Base-by-base conservation (phyloP, 2,329 filamentous ascomycete species). In the Coniochaeta sp. region DNA sequence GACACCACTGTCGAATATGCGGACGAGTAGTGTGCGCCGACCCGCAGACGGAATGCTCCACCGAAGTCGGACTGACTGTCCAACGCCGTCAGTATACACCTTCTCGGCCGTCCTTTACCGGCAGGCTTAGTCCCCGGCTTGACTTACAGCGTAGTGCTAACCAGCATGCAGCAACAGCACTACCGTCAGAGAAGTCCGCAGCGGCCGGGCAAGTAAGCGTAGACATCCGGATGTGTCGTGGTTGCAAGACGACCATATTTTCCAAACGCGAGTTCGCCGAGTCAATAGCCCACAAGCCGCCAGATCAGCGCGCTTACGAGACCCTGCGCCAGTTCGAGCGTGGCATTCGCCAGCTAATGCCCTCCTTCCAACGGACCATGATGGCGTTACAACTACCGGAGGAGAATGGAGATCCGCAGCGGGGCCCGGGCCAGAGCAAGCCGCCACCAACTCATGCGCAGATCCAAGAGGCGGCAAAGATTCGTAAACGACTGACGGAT, bases 1-100 rank as follows among this genome's bases (percentile, higher is more conserved):
- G 95, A 65, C 95, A 98, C 72, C 95, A 99, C 73, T 99, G 95
- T 74, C 85, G 95, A 59, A 88, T 96, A 74, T 99, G 95, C 68
- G 95, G 95, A 3, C 85, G 89, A 50, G 92, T 99, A 0, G 91
- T 99, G 0, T 99, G 95, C 70, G 91, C 91, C 14, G 95, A 99
- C 73, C 84, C 84, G 0, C 82, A 85, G 60, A 99, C 95, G 0
- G 86, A 75, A 3, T 99, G 95, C 73, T 99, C 95, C 0, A 85
- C 80, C 9, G 90, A 96, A 66, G 81, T 99, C 58, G 90, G 88
- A 4, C 75, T 99, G 50, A 91, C 89, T 67, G 87, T 98, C 19
- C 80, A 87, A 3, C 74, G 69, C 76, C 82, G 75, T 69, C 76
- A 62, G 72, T 68, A n/a, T 24, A 24, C n/a, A 32, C 16, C 3